Conservation (phyloP, 140 eudicot genomes). For the Anethum foeniculum region DNA sequence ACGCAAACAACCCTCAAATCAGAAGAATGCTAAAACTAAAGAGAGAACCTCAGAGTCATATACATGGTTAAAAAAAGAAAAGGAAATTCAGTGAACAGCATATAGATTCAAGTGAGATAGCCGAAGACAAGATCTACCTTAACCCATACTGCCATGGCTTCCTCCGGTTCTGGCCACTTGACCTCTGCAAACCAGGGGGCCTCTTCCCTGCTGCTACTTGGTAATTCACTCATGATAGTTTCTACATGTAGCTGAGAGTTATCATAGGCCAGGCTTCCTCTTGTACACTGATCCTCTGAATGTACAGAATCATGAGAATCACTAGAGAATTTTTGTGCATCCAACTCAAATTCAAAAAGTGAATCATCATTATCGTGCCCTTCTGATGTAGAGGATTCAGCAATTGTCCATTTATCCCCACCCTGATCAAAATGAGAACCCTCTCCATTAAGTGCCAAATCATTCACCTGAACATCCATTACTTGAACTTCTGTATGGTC, state of each 20-base stretch:
- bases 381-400: constrained; percentile 32
- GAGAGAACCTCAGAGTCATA: not conserved
- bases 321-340: constrained; percentile 36
- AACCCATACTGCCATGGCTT: constrained; percentile 87
- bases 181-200: constrained; percentile 35
- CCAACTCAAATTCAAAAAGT: constrained; percentile 28
- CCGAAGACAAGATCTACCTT: constrained; percentile 40
- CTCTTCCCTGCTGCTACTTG: constrained; percentile 41
- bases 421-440: constrained; percentile 38
- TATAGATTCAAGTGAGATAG: not conserved
- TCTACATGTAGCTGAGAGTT: constrained; percentile 24
- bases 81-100: not conserved
- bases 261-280: constrained; percentile 23
- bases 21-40: not conserved
- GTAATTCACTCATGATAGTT: constrained; percentile 42
- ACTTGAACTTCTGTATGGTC: constrained; percentile 28
- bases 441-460: constrained; percentile 28
- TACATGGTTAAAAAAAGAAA: not conserved
- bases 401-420: constrained; percentile 28
- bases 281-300: constrained; percentile 25
- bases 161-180: constrained; percentile 60
- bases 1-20: not conserved
- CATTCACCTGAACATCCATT: constrained; percentile 34
- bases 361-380: constrained; percentile 34
- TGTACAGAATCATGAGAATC: constrained; percentile 55